Evolutionary conservation across 352 stramenopile species (phyloP).

Genomic region (Stephanocyclus meneghinianus): DNA sequence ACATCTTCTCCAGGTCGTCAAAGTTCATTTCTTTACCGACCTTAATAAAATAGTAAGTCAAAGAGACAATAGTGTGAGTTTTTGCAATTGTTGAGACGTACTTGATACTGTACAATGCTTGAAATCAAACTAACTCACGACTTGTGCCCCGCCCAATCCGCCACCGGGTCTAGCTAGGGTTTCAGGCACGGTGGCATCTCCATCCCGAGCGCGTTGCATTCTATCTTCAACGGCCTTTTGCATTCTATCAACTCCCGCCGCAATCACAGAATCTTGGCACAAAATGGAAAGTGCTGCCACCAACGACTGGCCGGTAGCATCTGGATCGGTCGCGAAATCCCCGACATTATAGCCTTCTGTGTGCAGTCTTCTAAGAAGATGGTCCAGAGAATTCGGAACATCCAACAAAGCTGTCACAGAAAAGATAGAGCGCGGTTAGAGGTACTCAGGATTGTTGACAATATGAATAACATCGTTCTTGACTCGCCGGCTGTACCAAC

Average conservation of each 20-base stretch:
- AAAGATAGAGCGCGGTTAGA: too few species aligned
- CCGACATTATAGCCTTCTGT: conserved; percentile 79
- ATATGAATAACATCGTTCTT: not conserved
- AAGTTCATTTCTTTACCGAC: conserved; percentile 55
- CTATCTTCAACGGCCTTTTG: conserved; percentile 46
- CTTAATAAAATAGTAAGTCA: not conserved
- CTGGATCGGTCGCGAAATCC: conserved; percentile 52
- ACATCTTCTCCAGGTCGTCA: conserved; percentile 69
- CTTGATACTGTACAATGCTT: not conserved
- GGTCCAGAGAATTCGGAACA: conserved; percentile 73
- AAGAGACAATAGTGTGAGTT: not conserved
- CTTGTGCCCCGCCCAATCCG: conserved; percentile 2
- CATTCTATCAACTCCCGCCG: conserved; percentile 55
- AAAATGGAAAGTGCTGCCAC: conserved; percentile 75
- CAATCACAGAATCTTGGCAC: conserved; percentile 59
- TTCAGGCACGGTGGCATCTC: conserved; percentile 57
- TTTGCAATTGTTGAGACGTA: not conserved
- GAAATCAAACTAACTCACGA: not conserved
- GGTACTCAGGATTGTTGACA: too few species aligned
- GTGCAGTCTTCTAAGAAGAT: conserved; percentile 54
- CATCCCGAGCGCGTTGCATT: conserved; percentile 54
- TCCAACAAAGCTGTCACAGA: conserved; percentile 69
- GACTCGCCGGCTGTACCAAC: conserved; percentile 71
- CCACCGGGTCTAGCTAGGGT: conserved; percentile 41
- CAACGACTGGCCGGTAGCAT: conserved; percentile 74